Base-by-base conservation (phyloP, 768 basidiomycete species). In the Pleurotus platypus region DNA sequence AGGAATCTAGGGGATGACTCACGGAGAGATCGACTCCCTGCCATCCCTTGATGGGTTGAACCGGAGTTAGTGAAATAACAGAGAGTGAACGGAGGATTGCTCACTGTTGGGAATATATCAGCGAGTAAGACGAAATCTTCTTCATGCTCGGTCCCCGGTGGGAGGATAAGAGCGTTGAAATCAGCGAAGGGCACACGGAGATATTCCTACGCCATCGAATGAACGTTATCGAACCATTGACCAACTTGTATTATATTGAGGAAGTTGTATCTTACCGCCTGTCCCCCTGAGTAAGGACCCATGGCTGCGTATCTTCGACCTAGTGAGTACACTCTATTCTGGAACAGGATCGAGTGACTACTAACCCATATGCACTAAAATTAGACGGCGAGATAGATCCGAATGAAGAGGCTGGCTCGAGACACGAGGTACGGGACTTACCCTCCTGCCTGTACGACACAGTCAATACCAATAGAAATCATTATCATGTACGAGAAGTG, bases 181-280 rank as follows among this genome's bases (percentile, higher is more conserved):
- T 84, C 81, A 4, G 81, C 81, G 63, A 78, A 84, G 0, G 81
- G 82, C 6, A 83, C 80, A 8, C 78, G 73, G 42, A 84, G 72
- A 61, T 77, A 82, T 77, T 84, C 79, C 78, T 80, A 57, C 1
- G 5, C 12, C 27, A 49, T 54, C 18, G 46, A 39, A 24, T 27
- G n/a, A n/a, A 22, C 8, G 8, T 12, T 38, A 27, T 26, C 4
- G 24, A 24, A 4, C 30, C 30, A 9, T 35, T 35, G 18, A 18
- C 18, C 18, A 18, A 18, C 18, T 18, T 18, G 18, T 11, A 26
- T 35, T 49, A 40, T 24, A 13, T 20, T 38, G 48, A 27, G 20
- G 51, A 30, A 13, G 16, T 16, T 6, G 30, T 8, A 7, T 51
- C 71, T 27, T 63, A 78, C 78, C 18, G 80, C 80, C 67, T 81